A percentile compares a stretch with the other conserved stretches of the same genome.
These are phyloP conservation scores for Pyricularia sp. DNA, from an alignment of 2,329 filamentous ascomycete species.

Conservation along the genomic window DNA sequence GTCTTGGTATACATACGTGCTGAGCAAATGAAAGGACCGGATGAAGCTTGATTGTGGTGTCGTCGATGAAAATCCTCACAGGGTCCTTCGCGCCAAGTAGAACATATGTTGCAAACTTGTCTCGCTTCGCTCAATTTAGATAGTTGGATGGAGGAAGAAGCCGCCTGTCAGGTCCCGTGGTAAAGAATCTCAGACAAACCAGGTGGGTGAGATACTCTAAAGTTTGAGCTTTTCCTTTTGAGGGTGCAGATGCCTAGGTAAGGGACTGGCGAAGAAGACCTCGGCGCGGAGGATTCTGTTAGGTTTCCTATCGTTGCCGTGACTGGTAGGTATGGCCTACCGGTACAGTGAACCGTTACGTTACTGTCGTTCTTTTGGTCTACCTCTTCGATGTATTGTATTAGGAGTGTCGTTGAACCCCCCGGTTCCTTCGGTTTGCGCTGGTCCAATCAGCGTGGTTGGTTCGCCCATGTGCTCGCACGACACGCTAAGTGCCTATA, in stretches of 20 bases:
- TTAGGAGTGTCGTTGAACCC: neutral
- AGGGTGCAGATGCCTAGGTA: neutral
- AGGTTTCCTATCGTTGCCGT: neutral
- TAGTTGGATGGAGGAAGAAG: neutral
- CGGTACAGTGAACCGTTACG: neutral
- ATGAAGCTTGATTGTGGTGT: neutral
- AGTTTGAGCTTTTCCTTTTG: neutral
- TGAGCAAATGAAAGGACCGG: neutral
- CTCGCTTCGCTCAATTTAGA: neutral
- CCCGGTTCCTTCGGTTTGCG: neutral
- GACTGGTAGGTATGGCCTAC: neutral
- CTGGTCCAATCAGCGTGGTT: slow-evolving; percentile 9
- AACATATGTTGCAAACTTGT: neutral
- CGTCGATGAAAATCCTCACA: neutral
- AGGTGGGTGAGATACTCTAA: neutral
- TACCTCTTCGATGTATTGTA: neutral
- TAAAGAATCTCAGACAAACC: neutral
- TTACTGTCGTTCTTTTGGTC: neutral
- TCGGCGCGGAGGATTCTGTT: neutral
- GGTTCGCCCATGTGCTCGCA: slow-evolving; percentile 11
- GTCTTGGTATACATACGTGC: neutral
- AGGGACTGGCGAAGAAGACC: neutral
- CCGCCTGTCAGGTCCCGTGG: neutral
- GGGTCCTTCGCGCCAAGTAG: neutral
- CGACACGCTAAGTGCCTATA: slow-evolving; percentile 10